phyloP scores from a whole-genome alignment of 495 filamentous ascomycete species.

The Tuber umbilicatum region DNA sequence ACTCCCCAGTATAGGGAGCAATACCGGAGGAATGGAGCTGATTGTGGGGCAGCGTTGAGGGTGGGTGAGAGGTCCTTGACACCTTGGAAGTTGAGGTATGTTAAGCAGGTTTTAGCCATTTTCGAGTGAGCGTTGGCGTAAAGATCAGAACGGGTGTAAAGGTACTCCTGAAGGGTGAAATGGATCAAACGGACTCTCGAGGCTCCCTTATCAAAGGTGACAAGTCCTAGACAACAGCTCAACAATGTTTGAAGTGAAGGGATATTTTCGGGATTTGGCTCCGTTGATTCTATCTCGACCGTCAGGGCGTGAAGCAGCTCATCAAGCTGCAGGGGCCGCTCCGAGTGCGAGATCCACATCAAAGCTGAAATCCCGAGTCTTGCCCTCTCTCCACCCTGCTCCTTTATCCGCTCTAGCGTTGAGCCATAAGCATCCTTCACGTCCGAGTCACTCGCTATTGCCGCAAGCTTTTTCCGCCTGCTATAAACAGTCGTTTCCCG shows the following conservation, averaged over 20 bases:
- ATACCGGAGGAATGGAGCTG: not conserved
- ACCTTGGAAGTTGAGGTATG: not conserved
- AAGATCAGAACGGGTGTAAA: not conserved
- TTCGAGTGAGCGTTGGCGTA: not conserved
- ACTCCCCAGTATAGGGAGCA: not conserved
- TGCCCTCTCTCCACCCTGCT: not conserved
- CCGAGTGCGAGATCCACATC: not conserved
- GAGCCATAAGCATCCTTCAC: not conserved
- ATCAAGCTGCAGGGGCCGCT: not conserved
- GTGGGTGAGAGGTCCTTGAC: not conserved
- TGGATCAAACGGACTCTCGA: not conserved
- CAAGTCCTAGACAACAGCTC: not conserved
- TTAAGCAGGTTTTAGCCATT: not conserved
- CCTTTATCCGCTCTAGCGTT: not conserved
- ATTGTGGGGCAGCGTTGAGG: not conserved
- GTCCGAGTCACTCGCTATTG: not conserved
- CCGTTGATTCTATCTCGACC: not conserved
- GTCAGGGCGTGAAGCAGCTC: not conserved
- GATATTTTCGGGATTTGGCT: not conserved
- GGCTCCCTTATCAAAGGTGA: not conserved
- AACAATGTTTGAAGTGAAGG: not conserved
- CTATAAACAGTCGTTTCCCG: not conserved
- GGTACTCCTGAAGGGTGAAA: not conserved
- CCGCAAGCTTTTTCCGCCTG: not conserved
- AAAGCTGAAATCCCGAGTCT: not conserved